Conservation (phyloP, 345 rosid species). For the Toxicodendron radicans region DNA sequence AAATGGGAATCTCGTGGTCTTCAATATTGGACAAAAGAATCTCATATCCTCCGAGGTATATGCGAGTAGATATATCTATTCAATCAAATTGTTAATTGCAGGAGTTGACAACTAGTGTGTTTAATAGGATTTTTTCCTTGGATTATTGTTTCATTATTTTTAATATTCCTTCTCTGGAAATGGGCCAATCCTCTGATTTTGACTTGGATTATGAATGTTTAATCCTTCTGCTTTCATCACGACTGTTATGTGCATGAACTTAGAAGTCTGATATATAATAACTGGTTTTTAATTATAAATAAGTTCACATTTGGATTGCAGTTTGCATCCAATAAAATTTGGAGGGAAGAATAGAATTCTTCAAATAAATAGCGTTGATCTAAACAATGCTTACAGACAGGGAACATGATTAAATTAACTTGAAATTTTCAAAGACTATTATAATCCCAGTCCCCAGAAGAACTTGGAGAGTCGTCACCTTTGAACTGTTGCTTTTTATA, state of each 20-base stretch:
- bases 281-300: too few species aligned
- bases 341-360: background rate
- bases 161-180: background rate
- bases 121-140: too few species aligned
- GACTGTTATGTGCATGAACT: constrained; percentile 5
- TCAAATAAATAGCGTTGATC: background rate
- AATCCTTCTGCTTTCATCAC: constrained; percentile 24
- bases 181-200: constrained; percentile 27
- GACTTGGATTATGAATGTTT: constrained; percentile 33
- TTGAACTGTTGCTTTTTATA: too few species aligned
- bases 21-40: constrained; percentile 15
- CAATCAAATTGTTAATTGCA: background rate
- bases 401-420: background rate
- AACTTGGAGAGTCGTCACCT: background rate
- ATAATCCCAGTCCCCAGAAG: background rate
- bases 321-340: background rate
- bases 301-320: too few species aligned
- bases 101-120: constrained; percentile 21
- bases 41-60: constrained; percentile 19
- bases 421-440: background rate
- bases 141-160: background rate
- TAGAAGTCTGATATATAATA: background rate
- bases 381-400: background rate
- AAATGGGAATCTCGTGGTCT: constrained; percentile 21
- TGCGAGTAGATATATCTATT: constrained; percentile 22